A percentile compares a stretch with the other conserved stretches of the same genome.
Conservation (phyloP, 164 flowering plant species). For the Macadamia tetraphylla region DNA sequence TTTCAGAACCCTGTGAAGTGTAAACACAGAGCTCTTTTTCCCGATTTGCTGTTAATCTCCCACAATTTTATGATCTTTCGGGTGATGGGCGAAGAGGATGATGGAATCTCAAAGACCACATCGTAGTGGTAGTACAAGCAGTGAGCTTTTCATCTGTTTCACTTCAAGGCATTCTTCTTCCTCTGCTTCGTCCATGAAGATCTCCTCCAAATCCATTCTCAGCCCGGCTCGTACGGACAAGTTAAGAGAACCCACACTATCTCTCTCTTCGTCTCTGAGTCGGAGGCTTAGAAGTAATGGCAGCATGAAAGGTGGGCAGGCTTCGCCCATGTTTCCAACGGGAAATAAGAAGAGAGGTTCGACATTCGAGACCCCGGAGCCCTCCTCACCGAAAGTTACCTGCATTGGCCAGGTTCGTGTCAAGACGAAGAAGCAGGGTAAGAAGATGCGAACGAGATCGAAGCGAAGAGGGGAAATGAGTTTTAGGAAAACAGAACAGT, state of each 20-base stretch:
- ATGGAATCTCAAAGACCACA: slow-evolving; percentile 26
- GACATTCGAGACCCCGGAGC: slow-evolving; percentile 70
- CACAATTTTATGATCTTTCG: neutral
- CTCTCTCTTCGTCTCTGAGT: slow-evolving; percentile 64
- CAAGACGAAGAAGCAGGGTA: slow-evolving; percentile 74
- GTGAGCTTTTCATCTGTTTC: slow-evolving; percentile 77
- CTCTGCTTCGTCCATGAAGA: slow-evolving; percentile 49
- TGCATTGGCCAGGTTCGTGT: slow-evolving; percentile 92
- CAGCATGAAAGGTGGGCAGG: slow-evolving; percentile 65
- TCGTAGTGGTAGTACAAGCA: slow-evolving; percentile 16
- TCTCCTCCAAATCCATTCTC: slow-evolving; percentile 57
- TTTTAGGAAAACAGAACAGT: slow-evolving; percentile 47
- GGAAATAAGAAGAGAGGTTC: slow-evolving; percentile 35
- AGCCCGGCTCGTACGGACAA: slow-evolving; percentile 51
- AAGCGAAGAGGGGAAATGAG: slow-evolving; percentile 48
- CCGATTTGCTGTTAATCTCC: neutral
- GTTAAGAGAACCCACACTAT: slow-evolving; percentile 31
- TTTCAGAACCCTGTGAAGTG: neutral
- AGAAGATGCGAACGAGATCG: slow-evolving; percentile 51
- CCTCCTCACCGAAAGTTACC: slow-evolving; percentile 88
- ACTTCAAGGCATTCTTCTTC: slow-evolving; percentile 60
- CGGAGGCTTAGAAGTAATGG: slow-evolving; percentile 54
- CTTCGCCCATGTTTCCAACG: slow-evolving; percentile 72
- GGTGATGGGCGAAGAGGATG: slow-evolving; percentile 11
- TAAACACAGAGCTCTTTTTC: neutral